Base-by-base conservation (phyloP, 441 rosid species). In the Adansonia grandidieri region DNA sequence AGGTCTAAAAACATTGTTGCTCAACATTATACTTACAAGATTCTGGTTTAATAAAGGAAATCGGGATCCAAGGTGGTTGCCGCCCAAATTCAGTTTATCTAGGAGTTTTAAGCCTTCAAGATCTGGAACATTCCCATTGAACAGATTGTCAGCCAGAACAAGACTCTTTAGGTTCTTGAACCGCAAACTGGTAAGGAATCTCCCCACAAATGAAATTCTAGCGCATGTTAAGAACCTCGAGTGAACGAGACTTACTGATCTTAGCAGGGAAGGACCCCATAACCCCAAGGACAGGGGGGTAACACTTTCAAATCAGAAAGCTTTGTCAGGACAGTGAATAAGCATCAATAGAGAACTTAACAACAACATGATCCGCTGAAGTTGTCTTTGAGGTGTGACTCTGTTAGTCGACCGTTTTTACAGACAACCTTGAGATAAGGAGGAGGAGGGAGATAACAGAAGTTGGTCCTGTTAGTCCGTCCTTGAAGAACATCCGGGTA, bases 401-500 rank as follows among this genome's bases (percentile, higher is more conserved):
- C 96, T 2, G 91, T 84, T 54, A 92, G 82, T 60, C 82, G 92
- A 75, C 79, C 71, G 48, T 86, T 71, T 54, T 86, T 76, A 84
- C 98, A 96, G 75, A 83, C 83, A 81, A 94, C 73, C 76, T 73
- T 84, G 57, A 96, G 87, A 48, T 91, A 90, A 79, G 89, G 78
- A 40, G 98, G 91, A n/a, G 85, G 71, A 51, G 95, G 96, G 66
- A 91, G 81, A 80, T 85, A 81, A 48, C 97, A 94, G 88, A 94
- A 92, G 81, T 87, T 88, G 81, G 96, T 89, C 88, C 91, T 92
- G 3, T 87, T 88, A 13, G 76, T 89, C 98, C 98, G 94, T 78
- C 90, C 83, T 47, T 82, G 90, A 84, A 96, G 93, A 83, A 78
- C 81, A 17, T 83, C 75, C 5, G 99, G 97, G 80, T 91, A 90